These are phyloP conservation scores for Daldinia grandis DNA, from an alignment of 495 filamentous ascomycete species.

Conservation along the genomic window DNA sequence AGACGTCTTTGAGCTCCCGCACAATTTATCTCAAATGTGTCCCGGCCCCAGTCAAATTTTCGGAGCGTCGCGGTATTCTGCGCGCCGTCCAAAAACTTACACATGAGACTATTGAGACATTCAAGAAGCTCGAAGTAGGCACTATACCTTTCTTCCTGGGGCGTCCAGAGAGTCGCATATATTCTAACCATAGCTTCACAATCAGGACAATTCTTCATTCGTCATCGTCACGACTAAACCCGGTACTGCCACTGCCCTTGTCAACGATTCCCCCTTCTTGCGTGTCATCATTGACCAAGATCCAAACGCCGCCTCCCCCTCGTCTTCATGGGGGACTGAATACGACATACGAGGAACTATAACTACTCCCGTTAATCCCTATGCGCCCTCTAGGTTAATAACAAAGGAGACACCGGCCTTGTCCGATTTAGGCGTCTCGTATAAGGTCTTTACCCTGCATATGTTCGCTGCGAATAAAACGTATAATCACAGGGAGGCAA, in stretches of 20 bases:
- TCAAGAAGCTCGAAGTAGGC: constrained; percentile 73
- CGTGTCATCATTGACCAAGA: constrained; percentile 32
- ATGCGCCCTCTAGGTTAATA: constrained; percentile 15
- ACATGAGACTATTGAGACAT: constrained; percentile 80
- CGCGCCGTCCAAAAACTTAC: constrained; percentile 67
- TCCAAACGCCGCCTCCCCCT: background rate
- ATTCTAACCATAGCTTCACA: constrained; percentile 1
- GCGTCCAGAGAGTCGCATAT: background rate
- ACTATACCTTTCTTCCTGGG: background rate
- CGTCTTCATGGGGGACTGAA: constrained; percentile 25
- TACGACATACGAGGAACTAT: constrained; percentile 37
- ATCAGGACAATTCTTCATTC: constrained; percentile 52
- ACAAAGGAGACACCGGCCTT: constrained; percentile 31
- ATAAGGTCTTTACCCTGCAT: constrained; percentile 50
- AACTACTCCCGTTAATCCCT: constrained; percentile 25
- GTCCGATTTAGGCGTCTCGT: constrained; percentile 32
- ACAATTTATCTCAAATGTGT: constrained; percentile 70
- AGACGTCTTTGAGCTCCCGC: constrained; percentile 35
- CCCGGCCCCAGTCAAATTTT: constrained; percentile 69
- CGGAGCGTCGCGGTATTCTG: constrained; percentile 76
- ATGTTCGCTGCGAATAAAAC: constrained; percentile 44
- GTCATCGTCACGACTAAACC: constrained; percentile 47
- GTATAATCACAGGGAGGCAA: constrained; percentile 47
- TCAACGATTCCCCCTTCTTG: constrained; percentile 41
- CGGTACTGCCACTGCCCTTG: constrained; percentile 32